Evolutionary conservation across 805 yeast genomes (phyloP), one percentile per base, ranked within the genome.

Genomic region (Myxozyma melibiosi): DNA sequence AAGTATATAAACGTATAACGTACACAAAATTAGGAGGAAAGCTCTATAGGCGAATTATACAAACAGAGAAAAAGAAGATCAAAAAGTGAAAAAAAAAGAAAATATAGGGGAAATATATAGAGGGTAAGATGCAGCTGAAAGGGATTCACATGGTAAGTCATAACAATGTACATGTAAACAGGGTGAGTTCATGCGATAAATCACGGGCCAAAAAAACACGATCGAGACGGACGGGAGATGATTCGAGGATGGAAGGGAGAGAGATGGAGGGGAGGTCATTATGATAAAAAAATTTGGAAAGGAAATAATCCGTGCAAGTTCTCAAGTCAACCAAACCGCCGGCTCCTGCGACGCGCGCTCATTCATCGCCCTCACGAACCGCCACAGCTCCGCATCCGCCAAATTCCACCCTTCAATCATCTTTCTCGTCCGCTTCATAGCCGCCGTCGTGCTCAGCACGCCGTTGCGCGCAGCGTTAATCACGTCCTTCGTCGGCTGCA

Each of bases 331-430:
- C 63, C 63, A 58, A 18, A 55, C 44, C 1, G 44, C 37, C 5
- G 39, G 48, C 18, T 58, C 63, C 28, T 34, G 54, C 7, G 42
- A 37, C 9, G 41, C 31, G 11, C 58, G 52, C 37, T 58, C 60
- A 30, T 58, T 55, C 46, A 55, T 13, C 2, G 57, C 43, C 4
- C 43, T 31, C 3, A 60, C 63, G 37, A 60, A 60, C 34, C 57
- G 38, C 64, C 64, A 60, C 7, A 60, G 7, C 42, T 60, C 64
- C 18, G 64, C 49, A 31, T 60, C 64, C 2, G 58, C 64, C 62
- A 60, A 49, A 28, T 57, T 52, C 64, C 64, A 60, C 16, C 55
- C 56, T 35, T 60, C 64, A 22, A 44, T 27, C 49, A 52, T 43
- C 41, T 45, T 35, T n/a, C 46, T 39, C 20, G 22, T 24, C 28